Conservation (phyloP, 176 grass and related monocot genomes). For the Calamus simplicifolius region DNA sequence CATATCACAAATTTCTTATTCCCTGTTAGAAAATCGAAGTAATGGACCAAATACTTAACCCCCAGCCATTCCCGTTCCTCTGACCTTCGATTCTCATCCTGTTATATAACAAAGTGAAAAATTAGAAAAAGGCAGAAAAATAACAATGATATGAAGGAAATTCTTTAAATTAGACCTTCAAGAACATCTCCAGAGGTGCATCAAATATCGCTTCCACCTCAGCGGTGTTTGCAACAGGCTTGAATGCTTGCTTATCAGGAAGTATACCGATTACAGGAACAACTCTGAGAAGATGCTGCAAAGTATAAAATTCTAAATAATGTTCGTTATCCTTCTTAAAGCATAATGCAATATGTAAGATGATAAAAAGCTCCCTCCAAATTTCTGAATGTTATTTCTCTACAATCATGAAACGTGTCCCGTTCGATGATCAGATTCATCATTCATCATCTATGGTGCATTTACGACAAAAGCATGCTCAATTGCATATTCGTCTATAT, state of each 20-base stretch:
- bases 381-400: no score
- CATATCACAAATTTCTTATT: slow-evolving; percentile 70
- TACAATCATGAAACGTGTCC: no score
- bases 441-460: no score
- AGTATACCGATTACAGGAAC: slow-evolving; percentile 71
- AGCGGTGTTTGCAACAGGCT: slow-evolving; percentile 41
- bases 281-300: slow-evolving; percentile 75
- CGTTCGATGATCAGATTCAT: no score
- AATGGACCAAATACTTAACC: slow-evolving; percentile 49
- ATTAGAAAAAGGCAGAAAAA: background rate
- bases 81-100: slow-evolving; percentile 65
- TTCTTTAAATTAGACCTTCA: slow-evolving; percentile 36
- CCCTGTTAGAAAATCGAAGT: slow-evolving; percentile 47
- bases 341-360: no score
- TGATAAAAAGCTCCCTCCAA: no score
- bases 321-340: no score
- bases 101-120: background rate
- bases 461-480: no score
- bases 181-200: slow-evolving; percentile 87
- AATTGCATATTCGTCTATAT: no score
- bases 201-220: slow-evolving; percentile 96
- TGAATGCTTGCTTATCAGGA: slow-evolving; percentile 53
- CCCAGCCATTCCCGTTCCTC: slow-evolving; percentile 58
- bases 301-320: slow-evolving; percentile 1
- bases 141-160: background rate